phyloP scores from a whole-genome alignment of 352 stramenopile genomes.

The Phytophthora hybrid region DNA sequence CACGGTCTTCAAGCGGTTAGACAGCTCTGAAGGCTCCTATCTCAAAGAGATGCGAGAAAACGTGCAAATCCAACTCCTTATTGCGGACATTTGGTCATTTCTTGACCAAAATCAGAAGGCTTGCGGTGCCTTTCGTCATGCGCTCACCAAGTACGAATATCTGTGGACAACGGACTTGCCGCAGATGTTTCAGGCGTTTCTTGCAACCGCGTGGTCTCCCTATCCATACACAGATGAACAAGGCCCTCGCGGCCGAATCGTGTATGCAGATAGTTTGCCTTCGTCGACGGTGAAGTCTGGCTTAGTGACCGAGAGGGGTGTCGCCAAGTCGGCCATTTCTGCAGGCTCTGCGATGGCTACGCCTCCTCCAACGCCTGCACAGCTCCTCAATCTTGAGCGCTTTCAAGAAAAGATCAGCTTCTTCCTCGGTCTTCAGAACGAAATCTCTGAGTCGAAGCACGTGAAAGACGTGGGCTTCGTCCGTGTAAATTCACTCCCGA shows the following conservation, averaged over 20 bases:
- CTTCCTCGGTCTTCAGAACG: slow-evolving; percentile 88
- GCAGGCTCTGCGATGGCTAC: slow-evolving; percentile 37
- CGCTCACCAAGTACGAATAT: slow-evolving; percentile 93
- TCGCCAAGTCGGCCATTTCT: slow-evolving; percentile 20
- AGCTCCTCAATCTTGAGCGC: slow-evolving; percentile 77
- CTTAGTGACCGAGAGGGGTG: slow-evolving; percentile 3
- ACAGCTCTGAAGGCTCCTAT: slow-evolving; percentile 89
- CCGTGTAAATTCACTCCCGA: slow-evolving; percentile 93
- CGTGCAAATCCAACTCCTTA: slow-evolving; percentile 71
- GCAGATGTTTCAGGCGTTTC: slow-evolving; percentile 89
- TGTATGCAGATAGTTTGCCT: slow-evolving; percentile 41
- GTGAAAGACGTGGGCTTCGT: slow-evolving; percentile 92
- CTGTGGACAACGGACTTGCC: slow-evolving; percentile 92
- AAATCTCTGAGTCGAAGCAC: slow-evolving; percentile 91
- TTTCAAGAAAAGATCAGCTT: slow-evolving; percentile 94
- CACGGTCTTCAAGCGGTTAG: slow-evolving; percentile 86
- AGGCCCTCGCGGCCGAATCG: slow-evolving; percentile 22
- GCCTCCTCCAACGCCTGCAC: slow-evolving; percentile 67
- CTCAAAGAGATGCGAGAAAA: slow-evolving; percentile 92
- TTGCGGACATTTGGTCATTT: slow-evolving; percentile 86
- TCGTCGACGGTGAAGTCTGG: slow-evolving; percentile 25
- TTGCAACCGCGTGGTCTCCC: slow-evolving; percentile 68
- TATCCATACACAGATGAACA: slow-evolving; percentile 44
- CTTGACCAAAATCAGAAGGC: slow-evolving; percentile 82
- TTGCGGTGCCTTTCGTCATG: slow-evolving; percentile 62